phyloP scores from a whole-genome alignment of 148 eudicot genomes.

The Rhododendron vialii region DNA sequence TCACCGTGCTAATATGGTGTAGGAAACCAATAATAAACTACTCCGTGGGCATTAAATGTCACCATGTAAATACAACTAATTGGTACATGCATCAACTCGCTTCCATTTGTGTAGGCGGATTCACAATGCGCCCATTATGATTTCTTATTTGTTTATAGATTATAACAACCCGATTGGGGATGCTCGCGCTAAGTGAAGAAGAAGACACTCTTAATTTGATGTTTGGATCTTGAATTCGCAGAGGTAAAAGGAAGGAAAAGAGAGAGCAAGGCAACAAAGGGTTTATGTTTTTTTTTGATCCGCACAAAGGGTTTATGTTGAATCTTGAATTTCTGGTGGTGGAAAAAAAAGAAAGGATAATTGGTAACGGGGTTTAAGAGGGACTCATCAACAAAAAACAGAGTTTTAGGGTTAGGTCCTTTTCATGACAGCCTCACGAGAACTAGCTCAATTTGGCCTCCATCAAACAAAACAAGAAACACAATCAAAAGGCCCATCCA shows the following conservation, averaged over 20 bases:
- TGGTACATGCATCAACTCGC: too few species aligned
- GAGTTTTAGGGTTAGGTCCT: slow-evolving; percentile 10
- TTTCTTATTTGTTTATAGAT: background rate
- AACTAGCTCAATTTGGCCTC: slow-evolving; percentile 13
- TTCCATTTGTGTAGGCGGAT: background rate
- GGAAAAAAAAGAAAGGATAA: background rate
- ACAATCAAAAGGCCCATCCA: background rate
- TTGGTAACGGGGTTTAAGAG: background rate
- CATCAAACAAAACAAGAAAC: slow-evolving; percentile 22
- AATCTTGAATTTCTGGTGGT: background rate
- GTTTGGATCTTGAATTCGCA: background rate
- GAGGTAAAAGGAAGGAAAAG: background rate
- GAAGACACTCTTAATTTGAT: background rate
- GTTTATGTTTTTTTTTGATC: too few species aligned
- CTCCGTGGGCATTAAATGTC: background rate
- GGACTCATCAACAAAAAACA: background rate
- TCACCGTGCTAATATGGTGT: background rate
- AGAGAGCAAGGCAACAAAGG: background rate
- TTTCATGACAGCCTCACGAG: slow-evolving; percentile 25
- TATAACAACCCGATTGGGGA: background rate
- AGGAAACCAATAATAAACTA: background rate
- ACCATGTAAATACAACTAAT: background rate
- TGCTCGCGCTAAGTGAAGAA: background rate
- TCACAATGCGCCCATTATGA: background rate
- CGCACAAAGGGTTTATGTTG: background rate